These are phyloP conservation scores for Echeveria elegans DNA, from an alignment of 164 flowering plant genomes.

Conservation along the genomic window DNA sequence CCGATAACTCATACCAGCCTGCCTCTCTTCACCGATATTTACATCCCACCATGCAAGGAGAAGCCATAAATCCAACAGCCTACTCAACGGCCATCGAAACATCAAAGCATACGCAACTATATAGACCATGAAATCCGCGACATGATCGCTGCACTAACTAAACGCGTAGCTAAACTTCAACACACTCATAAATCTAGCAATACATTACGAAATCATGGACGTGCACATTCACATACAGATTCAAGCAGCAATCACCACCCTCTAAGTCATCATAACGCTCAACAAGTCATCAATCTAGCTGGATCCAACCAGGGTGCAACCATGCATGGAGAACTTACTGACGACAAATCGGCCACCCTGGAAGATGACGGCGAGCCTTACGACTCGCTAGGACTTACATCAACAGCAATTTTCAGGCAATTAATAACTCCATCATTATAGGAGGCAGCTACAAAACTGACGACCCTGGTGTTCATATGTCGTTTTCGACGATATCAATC, in stretches of 20 bases:
- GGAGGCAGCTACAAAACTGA: slow-evolving; percentile 46
- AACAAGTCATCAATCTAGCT: slow-evolving; percentile 52
- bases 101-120: slow-evolving; percentile 23
- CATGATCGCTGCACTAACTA: slow-evolving; percentile 43
- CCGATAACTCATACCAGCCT: neutral
- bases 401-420: slow-evolving; percentile 74
- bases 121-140: slow-evolving; percentile 40
- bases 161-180: slow-evolving; percentile 28
- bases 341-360: slow-evolving; percentile 14
- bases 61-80: neutral
- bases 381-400: slow-evolving; percentile 37
- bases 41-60: neutral
- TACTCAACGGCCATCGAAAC: slow-evolving; percentile 1
- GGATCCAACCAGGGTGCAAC: slow-evolving; percentile 72
- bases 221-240: neutral
- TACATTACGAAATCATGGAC: neutral
- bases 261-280: slow-evolving; percentile 16
- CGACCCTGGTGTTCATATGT: slow-evolving; percentile 78
- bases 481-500: slow-evolving; percentile 26
- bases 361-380: slow-evolving; percentile 14
- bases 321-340: slow-evolving; percentile 42
- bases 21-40: neutral
- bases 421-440: slow-evolving; percentile 74
- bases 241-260: neutral
- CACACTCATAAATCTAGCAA: neutral